Base-by-base conservation (phyloP, 2,329 filamentous ascomycete genomes). In the Paecilomyces formosus region DNA sequence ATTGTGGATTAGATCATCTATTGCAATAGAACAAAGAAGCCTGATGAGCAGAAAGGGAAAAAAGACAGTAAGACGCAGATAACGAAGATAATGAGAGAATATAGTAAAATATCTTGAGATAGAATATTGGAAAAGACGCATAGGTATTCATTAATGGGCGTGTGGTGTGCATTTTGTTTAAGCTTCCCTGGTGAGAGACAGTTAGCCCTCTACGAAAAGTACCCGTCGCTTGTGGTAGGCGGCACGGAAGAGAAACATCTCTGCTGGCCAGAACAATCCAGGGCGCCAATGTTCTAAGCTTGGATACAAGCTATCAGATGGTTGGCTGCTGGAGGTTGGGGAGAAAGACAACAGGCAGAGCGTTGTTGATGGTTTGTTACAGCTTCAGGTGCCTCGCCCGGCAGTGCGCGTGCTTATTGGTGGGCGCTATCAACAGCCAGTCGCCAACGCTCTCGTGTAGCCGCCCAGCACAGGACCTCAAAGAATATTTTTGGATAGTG, bases 11-110 rank as follows among this genome's bases (percentile, higher is more conserved):
- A 68, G 35, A 28, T 52, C 39, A 11, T 11, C 21, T 24, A 52
- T 21, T 6, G 50, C 3, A 13, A 11, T 24, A 9, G 11, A 63
- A 55, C 54, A n/a, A 13, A 52, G 54, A 26, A 58, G 49, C 24
- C 24, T 63, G 15, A 15, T 58, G 54, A 15, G n/a, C 39, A 8
- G 3, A 18, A 45, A 57, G 54, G 24, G 54, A 22, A 63, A 33
- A 45, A 60, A 45, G 24, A 60, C 22, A 31, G 53, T 54, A 3
- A 26, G 5, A 11, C 3, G 24, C 22, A 52, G 26, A 52, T 24
- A 28, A 24, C 21, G 21, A 24, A 12, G 21, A 52, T 21, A 52
- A 52, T 9, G 50, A 52, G 21, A 52, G 50, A 52, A 52, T 24
- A 11, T 6, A 24, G 50, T n/a, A 24, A 52, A 26, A 24, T 28